Conservation (phyloP, 1,284 basidiomycete genomes). For the Rhodotorula sp. region DNA sequence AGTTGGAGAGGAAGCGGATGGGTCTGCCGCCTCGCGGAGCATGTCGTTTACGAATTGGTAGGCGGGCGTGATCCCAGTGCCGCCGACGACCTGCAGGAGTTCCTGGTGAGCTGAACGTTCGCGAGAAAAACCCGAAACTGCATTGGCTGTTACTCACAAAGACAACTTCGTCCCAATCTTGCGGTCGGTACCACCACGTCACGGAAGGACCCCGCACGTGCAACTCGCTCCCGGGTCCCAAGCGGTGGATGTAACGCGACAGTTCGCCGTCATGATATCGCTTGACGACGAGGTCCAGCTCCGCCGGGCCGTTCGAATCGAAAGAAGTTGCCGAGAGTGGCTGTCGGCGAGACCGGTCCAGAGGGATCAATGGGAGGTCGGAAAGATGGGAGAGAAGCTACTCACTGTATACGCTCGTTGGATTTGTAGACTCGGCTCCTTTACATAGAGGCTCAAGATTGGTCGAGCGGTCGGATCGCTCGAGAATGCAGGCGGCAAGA, state of each 20-base stretch:
- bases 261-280: slow-evolving; percentile 73
- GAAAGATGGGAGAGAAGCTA: neutral
- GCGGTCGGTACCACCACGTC: slow-evolving; percentile 67
- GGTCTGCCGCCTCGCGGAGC: neutral
- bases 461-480: slow-evolving; percentile 31
- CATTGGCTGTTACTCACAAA: slow-evolving; percentile 58
- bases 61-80: slow-evolving; percentile 78
- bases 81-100: slow-evolving; percentile 66
- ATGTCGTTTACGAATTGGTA: slow-evolving; percentile 55
- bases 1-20: slow-evolving; percentile 33
- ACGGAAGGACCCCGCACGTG: slow-evolving; percentile 73
- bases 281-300: slow-evolving; percentile 43
- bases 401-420: slow-evolving; percentile 70
- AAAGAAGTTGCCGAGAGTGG: slow-evolving; percentile 72
- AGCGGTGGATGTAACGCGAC: slow-evolving; percentile 73
- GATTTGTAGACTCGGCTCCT: slow-evolving; percentile 84
- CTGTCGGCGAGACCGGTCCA: slow-evolving; percentile 36
- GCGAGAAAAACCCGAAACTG: no score
- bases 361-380: slow-evolving; percentile 46
- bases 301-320: slow-evolving; percentile 51
- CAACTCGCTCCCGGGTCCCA: slow-evolving; percentile 63
- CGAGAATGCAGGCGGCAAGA: slow-evolving; percentile 45
- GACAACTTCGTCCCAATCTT: slow-evolving; percentile 69
- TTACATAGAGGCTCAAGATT: slow-evolving; percentile 75
- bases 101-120: no score